These are phyloP conservation scores for Trebouxia sp. DNA, from an alignment of 139 green algal genomes.

Conservation along the genomic window DNA sequence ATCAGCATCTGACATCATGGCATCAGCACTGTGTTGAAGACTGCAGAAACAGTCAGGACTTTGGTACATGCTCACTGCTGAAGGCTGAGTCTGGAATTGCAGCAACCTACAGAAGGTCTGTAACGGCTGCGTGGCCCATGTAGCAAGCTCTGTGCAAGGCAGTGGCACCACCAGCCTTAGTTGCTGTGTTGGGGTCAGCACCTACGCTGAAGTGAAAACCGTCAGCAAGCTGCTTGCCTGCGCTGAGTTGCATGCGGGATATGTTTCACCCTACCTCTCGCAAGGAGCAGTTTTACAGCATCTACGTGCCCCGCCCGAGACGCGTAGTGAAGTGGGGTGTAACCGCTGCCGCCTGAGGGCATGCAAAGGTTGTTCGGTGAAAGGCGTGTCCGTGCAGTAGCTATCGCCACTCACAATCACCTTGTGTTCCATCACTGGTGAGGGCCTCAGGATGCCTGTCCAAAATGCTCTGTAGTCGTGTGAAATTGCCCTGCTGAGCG, in stretches of 20 bases:
- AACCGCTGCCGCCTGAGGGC: slow-evolving; percentile 10
- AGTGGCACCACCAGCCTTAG: slow-evolving; percentile 15
- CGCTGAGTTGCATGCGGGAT: not conserved
- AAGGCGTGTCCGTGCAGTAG: no score
- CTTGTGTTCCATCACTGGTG: not conserved
- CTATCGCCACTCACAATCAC: no score
- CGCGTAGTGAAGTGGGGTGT: slow-evolving; percentile 19
- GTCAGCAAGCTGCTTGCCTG: not conserved
- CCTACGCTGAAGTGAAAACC: not conserved
- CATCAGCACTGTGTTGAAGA: not conserved
- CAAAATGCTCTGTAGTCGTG: not conserved
- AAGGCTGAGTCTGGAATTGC: not conserved
- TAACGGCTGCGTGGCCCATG: slow-evolving; percentile 42
- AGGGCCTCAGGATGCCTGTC: not conserved
- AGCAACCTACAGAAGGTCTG: not conserved
- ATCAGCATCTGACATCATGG: slow-evolving; percentile 42
- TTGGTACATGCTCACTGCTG: no score
- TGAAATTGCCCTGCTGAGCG: slow-evolving; percentile 14
- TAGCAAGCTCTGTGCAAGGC: slow-evolving; percentile 34
- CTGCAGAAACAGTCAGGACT: no score
- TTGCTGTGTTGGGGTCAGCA: not conserved
- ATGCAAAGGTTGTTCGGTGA: no score
- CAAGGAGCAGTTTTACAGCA: not conserved
- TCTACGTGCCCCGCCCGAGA: not conserved
- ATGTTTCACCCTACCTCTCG: not conserved